A percentile compares a stretch with the other conserved stretches of the same genome.
phyloP scores from a whole-genome alignment of 2,329 filamentous ascomycete genomes.

The Shiraia sp. region DNA sequence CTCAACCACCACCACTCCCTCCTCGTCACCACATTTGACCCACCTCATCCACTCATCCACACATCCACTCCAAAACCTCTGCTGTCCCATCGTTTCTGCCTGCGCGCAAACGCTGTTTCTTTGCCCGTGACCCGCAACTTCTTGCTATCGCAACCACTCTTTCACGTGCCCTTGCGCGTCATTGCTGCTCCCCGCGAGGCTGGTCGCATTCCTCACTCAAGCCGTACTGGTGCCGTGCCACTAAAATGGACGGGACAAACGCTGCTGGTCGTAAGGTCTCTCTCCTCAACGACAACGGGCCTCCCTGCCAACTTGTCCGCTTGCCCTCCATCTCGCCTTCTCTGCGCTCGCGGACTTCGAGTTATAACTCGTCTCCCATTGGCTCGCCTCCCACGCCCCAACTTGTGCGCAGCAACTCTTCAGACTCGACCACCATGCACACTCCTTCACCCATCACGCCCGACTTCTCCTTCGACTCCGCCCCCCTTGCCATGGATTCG shows the following conservation, averaged over 20 bases:
- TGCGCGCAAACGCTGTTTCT: too few relatives aligned
- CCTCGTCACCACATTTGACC: too few relatives aligned
- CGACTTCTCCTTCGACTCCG: conserved; percentile 38
- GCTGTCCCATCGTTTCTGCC: too few relatives aligned
- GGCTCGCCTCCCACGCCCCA: conserved; percentile 52
- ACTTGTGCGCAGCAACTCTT: conserved; percentile 52
- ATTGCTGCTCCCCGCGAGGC: conserved; percentile 10
- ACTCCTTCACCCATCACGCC: conserved; percentile 55
- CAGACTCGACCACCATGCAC: conserved; percentile 49
- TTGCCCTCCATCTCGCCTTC: conserved; percentile 41
- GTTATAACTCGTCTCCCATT: conserved; percentile 52
- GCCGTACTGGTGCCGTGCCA: conserved; percentile 32
- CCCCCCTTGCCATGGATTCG: conserved; percentile 29
- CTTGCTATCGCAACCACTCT: neutral
- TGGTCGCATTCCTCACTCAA: conserved; percentile 33
- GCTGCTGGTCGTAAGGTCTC: conserved; percentile 55
- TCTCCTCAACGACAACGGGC: conserved; percentile 53
- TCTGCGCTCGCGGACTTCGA: conserved; percentile 46
- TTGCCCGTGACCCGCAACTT: too few relatives aligned
- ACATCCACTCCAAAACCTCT: too few relatives aligned
- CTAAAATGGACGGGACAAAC: conserved; percentile 57
- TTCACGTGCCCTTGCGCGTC: conserved; percentile 26
- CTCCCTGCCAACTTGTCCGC: conserved; percentile 36
- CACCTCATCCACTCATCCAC: too few relatives aligned
- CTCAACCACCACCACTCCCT: too few relatives aligned